phyloP scores from a whole-genome alignment of 139 green algal species.

The Chlorella sp. region DNA sequence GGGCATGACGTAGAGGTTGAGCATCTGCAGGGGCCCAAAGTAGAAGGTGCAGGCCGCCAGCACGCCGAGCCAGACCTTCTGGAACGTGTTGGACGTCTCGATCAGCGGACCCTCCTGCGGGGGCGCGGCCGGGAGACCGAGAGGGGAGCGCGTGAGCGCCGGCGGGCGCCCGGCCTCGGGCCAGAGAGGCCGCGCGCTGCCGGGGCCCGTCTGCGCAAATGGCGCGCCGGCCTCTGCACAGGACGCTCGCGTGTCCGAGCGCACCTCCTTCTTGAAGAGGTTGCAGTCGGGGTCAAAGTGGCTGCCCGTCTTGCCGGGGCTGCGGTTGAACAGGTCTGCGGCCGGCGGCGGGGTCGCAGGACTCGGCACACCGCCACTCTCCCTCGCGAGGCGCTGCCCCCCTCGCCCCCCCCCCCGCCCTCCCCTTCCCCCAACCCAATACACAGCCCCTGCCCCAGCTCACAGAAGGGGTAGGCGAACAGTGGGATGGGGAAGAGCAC shows the following conservation, averaged over 20 bases:
- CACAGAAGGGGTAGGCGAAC: conserved; percentile 95
- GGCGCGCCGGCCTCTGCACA: too few relatives aligned
- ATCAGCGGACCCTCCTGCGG: conserved; percentile 19
- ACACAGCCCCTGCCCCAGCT: too few relatives aligned
- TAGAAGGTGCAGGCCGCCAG: conserved; percentile 71
- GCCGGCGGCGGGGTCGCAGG: not conserved
- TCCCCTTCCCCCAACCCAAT: too few relatives aligned
- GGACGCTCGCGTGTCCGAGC: too few relatives aligned
- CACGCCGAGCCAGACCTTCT: conserved; percentile 79
- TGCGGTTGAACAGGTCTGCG: conserved; percentile 56
- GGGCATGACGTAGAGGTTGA: conserved; percentile 92
- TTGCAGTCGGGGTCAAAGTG: conserved; percentile 92
- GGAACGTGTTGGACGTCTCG: conserved; percentile 80
- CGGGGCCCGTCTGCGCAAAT: not conserved
- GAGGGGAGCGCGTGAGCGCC: too few relatives aligned
- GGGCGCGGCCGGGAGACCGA: too few relatives aligned
- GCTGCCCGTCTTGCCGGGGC: conserved; percentile 87
- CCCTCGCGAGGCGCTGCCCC: too few relatives aligned
- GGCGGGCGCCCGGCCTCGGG: too few relatives aligned
- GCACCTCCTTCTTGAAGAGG: too few relatives aligned
- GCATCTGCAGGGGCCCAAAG: conserved; percentile 75
- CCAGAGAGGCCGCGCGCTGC: not conserved
- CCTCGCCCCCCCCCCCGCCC: too few relatives aligned
- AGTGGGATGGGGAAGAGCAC: conserved; percentile 75
- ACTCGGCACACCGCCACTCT: too few relatives aligned